phyloP scores from a whole-genome alignment of 305 asterid genomes.

The Salvia sclarea region DNA sequence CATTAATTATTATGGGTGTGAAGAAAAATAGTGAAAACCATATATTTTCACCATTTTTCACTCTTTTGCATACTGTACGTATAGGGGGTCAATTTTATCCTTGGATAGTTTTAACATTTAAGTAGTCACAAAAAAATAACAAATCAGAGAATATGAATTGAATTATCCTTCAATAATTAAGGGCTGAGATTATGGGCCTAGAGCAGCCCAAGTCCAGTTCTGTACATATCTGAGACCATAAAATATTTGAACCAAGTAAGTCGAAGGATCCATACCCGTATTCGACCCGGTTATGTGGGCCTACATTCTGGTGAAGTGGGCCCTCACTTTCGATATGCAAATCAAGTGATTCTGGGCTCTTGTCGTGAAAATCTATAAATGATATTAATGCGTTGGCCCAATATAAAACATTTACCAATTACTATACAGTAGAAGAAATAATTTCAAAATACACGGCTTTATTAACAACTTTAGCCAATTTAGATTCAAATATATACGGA shows the following conservation, averaged over 20 bases:
- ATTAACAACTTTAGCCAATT: too few species aligned
- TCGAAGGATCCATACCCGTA: not conserved
- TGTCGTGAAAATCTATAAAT: slow-evolving; percentile 19
- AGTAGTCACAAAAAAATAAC: too few species aligned
- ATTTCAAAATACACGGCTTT: not conserved
- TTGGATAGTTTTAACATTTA: too few species aligned
- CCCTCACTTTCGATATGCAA: slow-evolving; percentile 13
- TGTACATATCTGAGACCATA: not conserved
- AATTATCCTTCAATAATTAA: too few species aligned
- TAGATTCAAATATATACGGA: not conserved
- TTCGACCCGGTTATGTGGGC: slow-evolving; percentile 15
- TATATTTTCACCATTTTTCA: too few species aligned
- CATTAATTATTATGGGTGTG: too few species aligned
- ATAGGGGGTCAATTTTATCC: too few species aligned
- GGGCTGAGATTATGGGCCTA: too few species aligned
- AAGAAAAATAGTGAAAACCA: too few species aligned
- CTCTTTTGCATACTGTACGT: too few species aligned
- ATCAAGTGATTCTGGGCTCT: slow-evolving; percentile 22
- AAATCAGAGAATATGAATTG: too few species aligned
- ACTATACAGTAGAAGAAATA: not conserved
- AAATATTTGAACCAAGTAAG: not conserved
- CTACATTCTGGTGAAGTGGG: not conserved
- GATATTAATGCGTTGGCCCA: not conserved
- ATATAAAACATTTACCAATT: not conserved
- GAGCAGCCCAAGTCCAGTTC: not conserved